A percentile compares a stretch with the other conserved stretches of the same genome.
Conservation (phyloP, 768 basidiomycete genomes). For the Exidia glandulosa region DNA sequence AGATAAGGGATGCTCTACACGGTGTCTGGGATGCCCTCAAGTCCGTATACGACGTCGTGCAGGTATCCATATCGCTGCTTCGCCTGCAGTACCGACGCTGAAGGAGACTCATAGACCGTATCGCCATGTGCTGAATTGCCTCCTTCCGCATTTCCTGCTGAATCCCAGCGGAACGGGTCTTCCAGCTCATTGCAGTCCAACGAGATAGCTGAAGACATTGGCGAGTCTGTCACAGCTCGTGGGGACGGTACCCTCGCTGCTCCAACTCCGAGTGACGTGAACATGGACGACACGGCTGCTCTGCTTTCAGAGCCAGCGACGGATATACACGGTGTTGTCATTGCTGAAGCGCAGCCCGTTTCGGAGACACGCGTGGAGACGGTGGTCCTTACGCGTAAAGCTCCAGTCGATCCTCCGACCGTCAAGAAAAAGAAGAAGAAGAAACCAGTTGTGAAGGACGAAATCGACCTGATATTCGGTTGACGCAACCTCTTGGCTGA, state of each 20-base stretch:
- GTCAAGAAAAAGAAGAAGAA: slow-evolving; percentile 30
- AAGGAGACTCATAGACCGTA: neutral
- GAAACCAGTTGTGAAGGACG: slow-evolving; percentile 38
- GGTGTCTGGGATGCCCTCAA: slow-evolving; percentile 15
- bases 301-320: neutral
- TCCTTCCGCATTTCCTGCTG: too few relatives aligned
- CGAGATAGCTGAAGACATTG: too few relatives aligned
- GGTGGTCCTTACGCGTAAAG: neutral
- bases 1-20: slow-evolving; percentile 31
- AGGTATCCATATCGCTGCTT: neutral
- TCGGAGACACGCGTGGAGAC: neutral
- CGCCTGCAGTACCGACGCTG: neutral
- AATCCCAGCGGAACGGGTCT: too few relatives aligned
- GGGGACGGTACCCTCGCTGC: too few relatives aligned
- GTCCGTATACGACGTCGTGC: neutral
- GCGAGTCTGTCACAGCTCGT: too few relatives aligned
- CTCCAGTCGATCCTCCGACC: slow-evolving; percentile 2
- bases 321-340: neutral
- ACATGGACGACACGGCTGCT: neutral
- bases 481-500: too few relatives aligned
- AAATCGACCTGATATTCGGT: slow-evolving; percentile 64
- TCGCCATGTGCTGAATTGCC: too few relatives aligned
- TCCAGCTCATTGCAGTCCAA: too few relatives aligned
- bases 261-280: too few relatives aligned
- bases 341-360: neutral